Percentiles rank a stretch among this genome's conserved stretches.
These are phyloP conservation scores for Pulveroboletus sp. DNA, from an alignment of 768 basidiomycete species.

Conservation along the genomic window DNA sequence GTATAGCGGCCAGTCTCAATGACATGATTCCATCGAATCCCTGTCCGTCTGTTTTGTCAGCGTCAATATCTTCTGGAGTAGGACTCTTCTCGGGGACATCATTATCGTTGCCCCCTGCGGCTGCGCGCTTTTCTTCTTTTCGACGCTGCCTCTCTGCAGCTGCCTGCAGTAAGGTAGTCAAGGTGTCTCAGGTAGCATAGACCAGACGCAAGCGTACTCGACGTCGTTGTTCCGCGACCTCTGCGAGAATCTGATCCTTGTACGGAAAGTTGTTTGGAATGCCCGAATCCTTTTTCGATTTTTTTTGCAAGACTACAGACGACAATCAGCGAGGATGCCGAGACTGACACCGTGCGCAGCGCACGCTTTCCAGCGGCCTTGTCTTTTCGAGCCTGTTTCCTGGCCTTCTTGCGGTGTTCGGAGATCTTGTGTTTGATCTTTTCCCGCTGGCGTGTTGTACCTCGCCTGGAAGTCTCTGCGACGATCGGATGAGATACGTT, in stretches of 20 bases:
- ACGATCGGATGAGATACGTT: not conserved
- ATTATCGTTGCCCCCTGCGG: constrained; percentile 26
- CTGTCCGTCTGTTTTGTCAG: constrained; percentile 26
- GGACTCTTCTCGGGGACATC: constrained; percentile 24
- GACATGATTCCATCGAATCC: constrained; percentile 39
- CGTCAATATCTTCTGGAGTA: constrained; percentile 26
- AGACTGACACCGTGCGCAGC: not conserved
- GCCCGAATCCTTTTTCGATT: constrained; percentile 72
- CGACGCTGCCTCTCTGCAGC: constrained; percentile 70
- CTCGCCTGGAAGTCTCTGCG: constrained; percentile 80
- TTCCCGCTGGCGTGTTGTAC: constrained; percentile 64
- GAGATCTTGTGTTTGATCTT: constrained; percentile 71
- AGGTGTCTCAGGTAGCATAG: not conserved
- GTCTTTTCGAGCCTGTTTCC: constrained; percentile 66
- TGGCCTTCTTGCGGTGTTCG: constrained; percentile 72
- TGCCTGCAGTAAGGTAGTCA: constrained; percentile 40
- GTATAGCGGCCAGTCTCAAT: constrained; percentile 6
- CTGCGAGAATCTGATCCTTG: constrained; percentile 91
- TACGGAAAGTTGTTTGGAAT: constrained; percentile 92
- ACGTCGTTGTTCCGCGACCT: constrained; percentile 78
- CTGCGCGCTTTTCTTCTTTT: constrained; percentile 60
- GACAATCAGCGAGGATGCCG: constrained; percentile 1
- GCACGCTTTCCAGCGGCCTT: constrained; percentile 85
- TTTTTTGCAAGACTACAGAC: constrained; percentile 36
- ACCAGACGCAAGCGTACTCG: constrained; percentile 37